These are phyloP conservation scores for Elsinoe perseae DNA, from an alignment of 2,329 filamentous ascomycete genomes.

Conservation along the genomic window DNA sequence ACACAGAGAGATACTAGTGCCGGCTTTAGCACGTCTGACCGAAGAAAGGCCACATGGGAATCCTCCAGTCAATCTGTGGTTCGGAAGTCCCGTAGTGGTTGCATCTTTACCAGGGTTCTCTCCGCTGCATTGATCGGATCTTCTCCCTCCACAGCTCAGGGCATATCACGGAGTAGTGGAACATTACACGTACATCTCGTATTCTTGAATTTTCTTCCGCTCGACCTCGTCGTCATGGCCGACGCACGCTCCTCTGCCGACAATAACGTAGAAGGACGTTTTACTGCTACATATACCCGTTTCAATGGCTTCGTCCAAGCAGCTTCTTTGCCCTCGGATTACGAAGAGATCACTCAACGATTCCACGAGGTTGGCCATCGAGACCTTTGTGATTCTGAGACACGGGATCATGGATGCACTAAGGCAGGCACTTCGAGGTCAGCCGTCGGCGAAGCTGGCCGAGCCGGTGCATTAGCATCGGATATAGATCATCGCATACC, in stretches of 20 bases:
- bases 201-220: neutral
- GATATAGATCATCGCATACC: neutral
- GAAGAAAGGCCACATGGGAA: constrained; percentile 1
- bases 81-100: constrained; percentile 3
- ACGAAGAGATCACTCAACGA: neutral
- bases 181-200: neutral
- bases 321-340: neutral
- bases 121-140: neutral
- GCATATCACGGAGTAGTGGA: neutral
- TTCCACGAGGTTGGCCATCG: constrained; percentile 3
- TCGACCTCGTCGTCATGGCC: constrained; percentile 1
- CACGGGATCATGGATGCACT: neutral
- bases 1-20: neutral
- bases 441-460: neutral
- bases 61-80: neutral
- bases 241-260: neutral
- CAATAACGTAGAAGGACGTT: constrained; percentile 11
- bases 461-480: neutral
- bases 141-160: neutral
- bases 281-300: constrained; percentile 5
- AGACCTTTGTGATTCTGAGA: constrained; percentile 1
- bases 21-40: neutral
- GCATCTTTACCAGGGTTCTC: neutral
- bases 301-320: neutral
- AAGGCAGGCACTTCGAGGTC: neutral